Evolutionary conservation across 805 yeast species (phyloP).

Genomic region (Candida glaebosa): DNA sequence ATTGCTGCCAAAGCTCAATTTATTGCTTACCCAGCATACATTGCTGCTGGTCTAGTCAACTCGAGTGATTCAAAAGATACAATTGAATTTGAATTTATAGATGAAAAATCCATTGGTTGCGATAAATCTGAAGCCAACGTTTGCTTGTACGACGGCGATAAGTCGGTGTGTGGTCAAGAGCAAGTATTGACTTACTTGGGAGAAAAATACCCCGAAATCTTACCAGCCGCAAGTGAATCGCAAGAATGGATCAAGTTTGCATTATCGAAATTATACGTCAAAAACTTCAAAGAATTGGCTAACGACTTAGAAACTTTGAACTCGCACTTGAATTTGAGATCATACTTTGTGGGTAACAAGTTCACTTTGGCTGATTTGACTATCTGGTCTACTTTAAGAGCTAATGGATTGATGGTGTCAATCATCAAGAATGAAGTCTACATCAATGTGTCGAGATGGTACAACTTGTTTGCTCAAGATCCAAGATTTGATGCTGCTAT

Average conservation of each 20-base stretch:
- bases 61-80: slow-evolving; percentile 39
- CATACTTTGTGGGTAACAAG: slow-evolving; percentile 68
- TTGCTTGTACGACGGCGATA: slow-evolving; percentile 43
- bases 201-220: slow-evolving; percentile 47
- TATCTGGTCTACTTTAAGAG: slow-evolving; percentile 90
- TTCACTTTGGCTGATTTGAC: slow-evolving; percentile 78
- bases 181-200: slow-evolving; percentile 50
- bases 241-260: slow-evolving; percentile 68
- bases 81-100: slow-evolving; percentile 62
- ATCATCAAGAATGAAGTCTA: slow-evolving; percentile 81
- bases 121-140: slow-evolving; percentile 10
- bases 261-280: slow-evolving; percentile 62
- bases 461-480: slow-evolving; percentile 67
- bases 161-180: slow-evolving; percentile 37
- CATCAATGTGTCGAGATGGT: slow-evolving; percentile 92
- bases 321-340: slow-evolving; percentile 77
- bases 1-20: slow-evolving; percentile 85
- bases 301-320: slow-evolving; percentile 77
- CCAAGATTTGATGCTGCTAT: slow-evolving; percentile 66
- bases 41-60: slow-evolving; percentile 76
- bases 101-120: slow-evolving; percentile 46
- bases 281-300: slow-evolving; percentile 85
- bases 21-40: slow-evolving; percentile 73
- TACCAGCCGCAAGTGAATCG: slow-evolving; percentile 36
- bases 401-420: slow-evolving; percentile 90